These are phyloP conservation scores for Blastobotrys robertii DNA, from an alignment of 805 yeast species.

Conservation along the genomic window DNA sequence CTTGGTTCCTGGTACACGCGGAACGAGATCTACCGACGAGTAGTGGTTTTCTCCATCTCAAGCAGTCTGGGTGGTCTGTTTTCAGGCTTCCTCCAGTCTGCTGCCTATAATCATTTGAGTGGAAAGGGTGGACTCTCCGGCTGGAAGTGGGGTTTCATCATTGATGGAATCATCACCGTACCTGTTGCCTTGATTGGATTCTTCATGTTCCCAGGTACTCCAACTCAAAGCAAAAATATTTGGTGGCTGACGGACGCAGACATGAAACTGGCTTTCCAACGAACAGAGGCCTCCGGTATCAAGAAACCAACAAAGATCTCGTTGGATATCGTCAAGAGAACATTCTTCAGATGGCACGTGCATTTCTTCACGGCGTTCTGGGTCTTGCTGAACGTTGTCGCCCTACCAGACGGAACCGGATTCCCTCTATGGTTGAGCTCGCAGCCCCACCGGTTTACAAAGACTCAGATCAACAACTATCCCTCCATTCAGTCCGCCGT, in stretches of 20 bases:
- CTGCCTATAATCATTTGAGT: slow-evolving; percentile 28
- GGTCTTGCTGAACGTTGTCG: slow-evolving; percentile 32
- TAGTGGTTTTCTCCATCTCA: slow-evolving; percentile 33
- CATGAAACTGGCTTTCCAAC: slow-evolving; percentile 23
- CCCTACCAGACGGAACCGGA: slow-evolving; percentile 34
- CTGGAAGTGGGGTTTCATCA: slow-evolving; percentile 45
- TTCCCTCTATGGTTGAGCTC: slow-evolving; percentile 33
- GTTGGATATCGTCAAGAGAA: slow-evolving; percentile 17
- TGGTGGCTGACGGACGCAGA: not conserved
- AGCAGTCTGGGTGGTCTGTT: slow-evolving; percentile 35
- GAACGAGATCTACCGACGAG: slow-evolving; percentile 34
- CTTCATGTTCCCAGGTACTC: slow-evolving; percentile 42
- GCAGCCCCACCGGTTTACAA: slow-evolving; percentile 25
- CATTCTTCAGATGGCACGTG: slow-evolving; percentile 26
- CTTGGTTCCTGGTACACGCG: slow-evolving; percentile 39
- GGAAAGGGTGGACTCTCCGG: slow-evolving; percentile 31
- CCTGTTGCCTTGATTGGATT: slow-evolving; percentile 32
- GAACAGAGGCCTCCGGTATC: slow-evolving; percentile 24
- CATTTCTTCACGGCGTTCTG: slow-evolving; percentile 27
- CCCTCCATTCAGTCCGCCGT: slow-evolving; percentile 35
- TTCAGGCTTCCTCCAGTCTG: slow-evolving; percentile 37
- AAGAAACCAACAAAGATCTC: slow-evolving; percentile 16
- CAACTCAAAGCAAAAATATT: slow-evolving; percentile 13
- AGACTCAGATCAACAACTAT: slow-evolving; percentile 31
- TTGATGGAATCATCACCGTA: slow-evolving; percentile 43